Conservation (phyloP, 257 asterid species). For the Solanum etuberosum region DNA sequence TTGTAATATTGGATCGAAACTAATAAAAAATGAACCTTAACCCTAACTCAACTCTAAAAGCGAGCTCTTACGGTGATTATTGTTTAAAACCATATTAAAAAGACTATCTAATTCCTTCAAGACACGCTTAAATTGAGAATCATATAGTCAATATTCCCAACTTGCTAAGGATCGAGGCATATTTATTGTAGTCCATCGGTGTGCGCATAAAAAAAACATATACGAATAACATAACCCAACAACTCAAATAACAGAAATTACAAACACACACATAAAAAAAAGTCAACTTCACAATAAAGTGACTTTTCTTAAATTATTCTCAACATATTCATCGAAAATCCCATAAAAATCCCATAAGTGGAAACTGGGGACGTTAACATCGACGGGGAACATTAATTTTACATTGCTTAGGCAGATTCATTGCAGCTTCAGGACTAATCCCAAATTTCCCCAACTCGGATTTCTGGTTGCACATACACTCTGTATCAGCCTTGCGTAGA, state of each 20-base stretch:
- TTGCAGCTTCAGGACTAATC: constrained; percentile 24
- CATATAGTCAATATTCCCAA: neutral
- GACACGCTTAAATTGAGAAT: neutral
- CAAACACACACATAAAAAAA: neutral
- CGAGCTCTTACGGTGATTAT: neutral
- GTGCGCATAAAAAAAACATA: neutral
- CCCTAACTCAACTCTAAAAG: fast-evolving
- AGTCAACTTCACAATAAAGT: neutral
- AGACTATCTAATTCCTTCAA: neutral
- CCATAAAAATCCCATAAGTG: neutral
- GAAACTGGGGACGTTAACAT: neutral
- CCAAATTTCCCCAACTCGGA: constrained; percentile 18
- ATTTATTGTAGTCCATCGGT: neutral
- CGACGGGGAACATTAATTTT: constrained; percentile 13
- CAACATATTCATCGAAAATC: no score
- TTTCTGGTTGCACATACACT: constrained; percentile 35
- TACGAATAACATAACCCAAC: neutral
- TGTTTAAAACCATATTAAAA: fast-evolving
- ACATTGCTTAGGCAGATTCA: constrained; percentile 36
- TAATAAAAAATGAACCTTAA: no score
- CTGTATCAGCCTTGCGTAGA: constrained; percentile 22
- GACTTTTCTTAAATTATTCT: neutral
- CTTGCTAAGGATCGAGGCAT: neutral
- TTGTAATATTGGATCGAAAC: neutral
- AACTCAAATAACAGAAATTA: neutral